Evolutionary conservation across 352 stramenopile genomes (phyloP).

Genomic region (Globisporangium takayamanum): DNA sequence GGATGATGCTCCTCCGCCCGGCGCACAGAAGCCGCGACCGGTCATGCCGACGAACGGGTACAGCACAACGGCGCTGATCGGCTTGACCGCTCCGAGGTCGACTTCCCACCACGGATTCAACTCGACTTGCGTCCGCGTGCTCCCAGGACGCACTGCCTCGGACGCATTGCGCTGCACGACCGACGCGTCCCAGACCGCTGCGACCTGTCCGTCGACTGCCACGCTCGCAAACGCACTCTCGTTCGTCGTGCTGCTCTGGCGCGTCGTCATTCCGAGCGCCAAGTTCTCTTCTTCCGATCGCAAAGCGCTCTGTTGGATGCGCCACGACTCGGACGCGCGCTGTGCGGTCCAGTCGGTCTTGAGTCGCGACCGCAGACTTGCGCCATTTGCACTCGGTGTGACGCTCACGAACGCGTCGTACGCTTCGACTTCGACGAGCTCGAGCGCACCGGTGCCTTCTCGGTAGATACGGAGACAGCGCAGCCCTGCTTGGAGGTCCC

Average conservation of each 20-base stretch:
- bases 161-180: conserved; percentile 10
- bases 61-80: conserved; percentile 40
- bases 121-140: conserved; percentile 34
- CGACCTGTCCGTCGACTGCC: conserved; percentile 39
- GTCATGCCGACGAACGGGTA: conserved; percentile 42
- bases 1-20: neutral
- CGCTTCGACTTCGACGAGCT: conserved; percentile 45
- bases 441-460: conserved; percentile 25
- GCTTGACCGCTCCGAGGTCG: conserved; percentile 37
- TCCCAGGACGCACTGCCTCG: conserved; percentile 22
- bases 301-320: conserved; percentile 39
- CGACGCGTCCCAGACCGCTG: conserved; percentile 33
- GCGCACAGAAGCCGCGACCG: conserved; percentile 28
- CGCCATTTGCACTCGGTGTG: conserved; percentile 34
- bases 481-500: conserved; percentile 37
- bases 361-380: conserved; percentile 34
- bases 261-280: conserved; percentile 44
- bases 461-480: conserved; percentile 48
- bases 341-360: conserved; percentile 41
- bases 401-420: conserved; percentile 43
- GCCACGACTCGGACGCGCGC: conserved; percentile 38
- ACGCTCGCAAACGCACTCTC: conserved; percentile 32
- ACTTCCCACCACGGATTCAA: conserved; percentile 67
- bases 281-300: conserved; percentile 60
- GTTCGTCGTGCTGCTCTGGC: conserved; percentile 49